Conservation (phyloP, 371 early-diverging fungal genomes). For the Mucor racemosus region DNA sequence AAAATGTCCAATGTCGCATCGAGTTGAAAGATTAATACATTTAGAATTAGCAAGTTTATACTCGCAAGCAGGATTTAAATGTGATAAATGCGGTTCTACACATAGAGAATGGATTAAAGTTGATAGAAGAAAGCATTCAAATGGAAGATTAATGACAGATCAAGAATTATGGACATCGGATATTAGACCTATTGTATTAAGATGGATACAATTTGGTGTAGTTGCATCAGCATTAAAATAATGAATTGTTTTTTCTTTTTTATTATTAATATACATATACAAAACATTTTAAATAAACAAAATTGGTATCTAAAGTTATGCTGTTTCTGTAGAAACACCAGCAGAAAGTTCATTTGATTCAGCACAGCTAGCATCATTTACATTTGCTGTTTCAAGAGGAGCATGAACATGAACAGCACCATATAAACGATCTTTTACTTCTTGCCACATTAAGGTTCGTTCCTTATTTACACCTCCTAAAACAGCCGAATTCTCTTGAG, state of each 20-base stretch:
- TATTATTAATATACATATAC: background rate
- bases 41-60: conserved; percentile 48
- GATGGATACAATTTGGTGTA: conserved; percentile 45
- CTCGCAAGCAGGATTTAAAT: conserved; percentile 32
- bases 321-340: conserved; percentile 13
- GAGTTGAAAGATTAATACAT: conserved; percentile 61
- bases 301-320: conserved; percentile 5
- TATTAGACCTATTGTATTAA: conserved; percentile 37
- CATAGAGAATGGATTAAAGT: conserved; percentile 60
- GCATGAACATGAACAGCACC: conserved; percentile 11
- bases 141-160: conserved; percentile 26
- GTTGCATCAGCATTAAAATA: conserved; percentile 15
- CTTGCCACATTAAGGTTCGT: conserved; percentile 53
- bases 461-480: conserved; percentile 54
- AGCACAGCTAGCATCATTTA: background rate
- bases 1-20: conserved; percentile 52
- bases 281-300: background rate
- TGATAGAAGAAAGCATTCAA: background rate
- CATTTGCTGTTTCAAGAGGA: conserved; percentile 12
- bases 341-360: background rate
- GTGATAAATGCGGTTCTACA: conserved; percentile 40
- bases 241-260: background rate
- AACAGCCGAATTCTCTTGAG: conserved; percentile 92
- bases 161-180: conserved; percentile 29
- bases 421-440: conserved; percentile 44